These are phyloP conservation scores for Cytospora piceicola DNA, from an alignment of 2,329 filamentous ascomycete genomes.

Conservation along the genomic window DNA sequence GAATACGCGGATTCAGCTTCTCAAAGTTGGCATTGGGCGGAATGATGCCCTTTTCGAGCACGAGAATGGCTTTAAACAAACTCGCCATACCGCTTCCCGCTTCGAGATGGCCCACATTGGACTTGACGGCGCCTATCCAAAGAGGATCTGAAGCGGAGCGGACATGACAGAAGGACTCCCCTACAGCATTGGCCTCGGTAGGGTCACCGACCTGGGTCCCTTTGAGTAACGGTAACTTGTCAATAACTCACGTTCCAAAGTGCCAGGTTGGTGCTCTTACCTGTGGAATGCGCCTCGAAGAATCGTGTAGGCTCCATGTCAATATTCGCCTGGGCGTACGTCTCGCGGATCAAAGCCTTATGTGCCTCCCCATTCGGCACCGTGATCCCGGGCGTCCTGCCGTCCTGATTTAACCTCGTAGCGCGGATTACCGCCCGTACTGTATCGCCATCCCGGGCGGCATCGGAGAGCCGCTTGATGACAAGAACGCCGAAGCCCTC, in stretches of 20 bases:
- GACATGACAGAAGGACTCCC: constrained; percentile 29
- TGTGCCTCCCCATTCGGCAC: constrained; percentile 51
- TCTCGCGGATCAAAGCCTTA: constrained; percentile 50
- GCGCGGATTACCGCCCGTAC: constrained; percentile 45
- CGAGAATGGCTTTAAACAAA: constrained; percentile 51
- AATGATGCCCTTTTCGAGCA: constrained; percentile 54
- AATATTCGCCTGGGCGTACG: constrained; percentile 51
- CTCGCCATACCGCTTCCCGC: constrained; percentile 57
- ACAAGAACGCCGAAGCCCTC: constrained; percentile 57
- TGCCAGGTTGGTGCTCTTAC: background rate
- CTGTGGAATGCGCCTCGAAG: constrained; percentile 20
- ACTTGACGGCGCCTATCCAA: constrained; percentile 58
- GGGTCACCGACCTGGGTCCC: constrained; percentile 31
- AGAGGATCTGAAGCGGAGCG: constrained; percentile 36
- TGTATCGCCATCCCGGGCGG: constrained; percentile 46
- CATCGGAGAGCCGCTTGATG: constrained; percentile 53
- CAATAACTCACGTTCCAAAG: background rate
- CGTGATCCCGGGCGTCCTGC: constrained; percentile 37
- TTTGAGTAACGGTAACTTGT: constrained; percentile 47
- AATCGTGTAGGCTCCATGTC: constrained; percentile 45
- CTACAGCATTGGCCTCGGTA: constrained; percentile 58
- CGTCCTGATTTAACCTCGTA: constrained; percentile 39
- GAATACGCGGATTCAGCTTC: constrained; percentile 52
- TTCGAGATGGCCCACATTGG: constrained; percentile 61
- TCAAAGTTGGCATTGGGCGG: constrained; percentile 55